Evolutionary conservation across 2,329 filamentous ascomycete species (phyloP).

Genomic region (Juglanconis juglandina): DNA sequence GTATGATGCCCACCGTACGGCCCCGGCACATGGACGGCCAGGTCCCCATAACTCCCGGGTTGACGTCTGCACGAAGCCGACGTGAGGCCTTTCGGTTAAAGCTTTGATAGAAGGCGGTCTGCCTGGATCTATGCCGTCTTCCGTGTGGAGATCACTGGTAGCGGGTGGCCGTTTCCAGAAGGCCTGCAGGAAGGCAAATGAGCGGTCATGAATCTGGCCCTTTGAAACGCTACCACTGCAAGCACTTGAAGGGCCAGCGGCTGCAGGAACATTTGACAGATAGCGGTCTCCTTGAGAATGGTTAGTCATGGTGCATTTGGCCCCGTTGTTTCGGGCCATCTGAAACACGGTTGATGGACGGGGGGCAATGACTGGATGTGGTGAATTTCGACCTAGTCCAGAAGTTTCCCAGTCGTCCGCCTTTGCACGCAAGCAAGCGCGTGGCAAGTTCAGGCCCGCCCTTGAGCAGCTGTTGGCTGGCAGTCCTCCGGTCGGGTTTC

Average conservation of each 20-base stretch:
- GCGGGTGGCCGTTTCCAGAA: background rate
- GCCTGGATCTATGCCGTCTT: background rate
- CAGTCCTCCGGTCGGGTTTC: background rate
- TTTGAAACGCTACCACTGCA: background rate
- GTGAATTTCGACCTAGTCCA: background rate
- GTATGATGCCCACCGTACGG: background rate
- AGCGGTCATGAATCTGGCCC: background rate
- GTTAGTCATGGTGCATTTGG: no score
- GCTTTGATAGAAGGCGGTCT: background rate
- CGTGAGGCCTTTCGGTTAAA: background rate
- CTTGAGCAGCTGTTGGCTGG: background rate
- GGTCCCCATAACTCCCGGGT: background rate
- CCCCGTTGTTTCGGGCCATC: background rate
- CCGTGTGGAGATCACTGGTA: background rate
- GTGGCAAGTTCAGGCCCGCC: background rate
- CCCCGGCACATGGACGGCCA: background rate
- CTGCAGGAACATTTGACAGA: constrained; percentile 1
- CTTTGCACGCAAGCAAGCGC: background rate
- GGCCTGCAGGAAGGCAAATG: background rate
- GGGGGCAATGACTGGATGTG: constrained; percentile 5
- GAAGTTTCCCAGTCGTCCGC: background rate
- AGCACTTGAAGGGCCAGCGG: background rate
- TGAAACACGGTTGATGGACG: background rate
- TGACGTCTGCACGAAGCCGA: background rate
- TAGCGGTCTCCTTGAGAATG: background rate